Evolutionary conservation across 805 yeast species (phyloP), one percentile per base, ranked within the genome.

Genomic region (Ogataea pini): DNA sequence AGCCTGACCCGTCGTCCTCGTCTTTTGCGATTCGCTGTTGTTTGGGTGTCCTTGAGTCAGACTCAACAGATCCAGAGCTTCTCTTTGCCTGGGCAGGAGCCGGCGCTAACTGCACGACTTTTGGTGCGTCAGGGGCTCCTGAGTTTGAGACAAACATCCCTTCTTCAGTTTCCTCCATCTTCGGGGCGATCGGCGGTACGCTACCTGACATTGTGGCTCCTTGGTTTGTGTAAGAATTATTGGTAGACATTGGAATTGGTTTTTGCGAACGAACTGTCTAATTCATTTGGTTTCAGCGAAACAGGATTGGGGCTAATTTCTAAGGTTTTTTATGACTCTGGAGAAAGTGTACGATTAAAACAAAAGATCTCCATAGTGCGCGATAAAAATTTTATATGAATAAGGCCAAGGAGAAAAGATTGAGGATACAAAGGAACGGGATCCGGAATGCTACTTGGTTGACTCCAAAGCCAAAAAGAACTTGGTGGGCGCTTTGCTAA

Each of bases 1-100:
- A 25, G 33, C 38, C 43, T 37, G 50, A 25, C 28, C 38, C 45
- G 36, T 50, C 53, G 38, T 51, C 51, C 12, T 49, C 54, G 31
- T 50, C 44, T 12, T 39, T 24, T 2, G 17, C 13, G 50, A 17
- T 29, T 46, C 44, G 10, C 27, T 2, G 42, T 22, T 31, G 36
- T 31, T 41, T 29, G 28, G 12, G 24, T 4, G 37, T 7, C 4
- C 37, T 19, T 17, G 20, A 20, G 37, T 18, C 20, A 3, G 36
- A 17, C 14, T 31, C 34, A 8, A 31, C 17, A n/a, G 34, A 14
- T 7, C 18, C 34, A 4, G 34, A 31, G 34, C 18, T n/a, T 14
- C 34, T 13, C 13, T 31, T 31, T 12, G 34, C 3, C 3, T 17
- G 18, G 9, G 34, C 18, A 14, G 16, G 34, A n/a, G 42, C 31